phyloP scores from a whole-genome alignment of 1,139 yeast species.

The Wickerhamomyces sp. region DNA sequence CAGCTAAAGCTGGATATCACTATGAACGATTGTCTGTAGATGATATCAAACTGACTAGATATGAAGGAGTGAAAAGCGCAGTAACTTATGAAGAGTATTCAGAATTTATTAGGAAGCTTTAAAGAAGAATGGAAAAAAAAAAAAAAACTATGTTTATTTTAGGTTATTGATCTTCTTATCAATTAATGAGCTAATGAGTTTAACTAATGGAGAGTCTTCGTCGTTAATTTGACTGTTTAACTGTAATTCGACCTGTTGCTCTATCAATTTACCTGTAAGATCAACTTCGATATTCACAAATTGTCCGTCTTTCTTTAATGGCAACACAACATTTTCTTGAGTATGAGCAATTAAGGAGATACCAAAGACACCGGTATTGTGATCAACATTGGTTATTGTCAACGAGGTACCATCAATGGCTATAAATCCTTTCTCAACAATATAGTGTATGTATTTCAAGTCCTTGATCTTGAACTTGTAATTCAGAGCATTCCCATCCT shows the following conservation, averaged over 20 bases:
- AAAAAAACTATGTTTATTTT: background rate
- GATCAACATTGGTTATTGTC: slow-evolving; percentile 78
- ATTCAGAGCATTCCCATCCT: slow-evolving; percentile 77
- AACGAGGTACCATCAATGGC: slow-evolving; percentile 92
- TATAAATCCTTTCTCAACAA: slow-evolving; percentile 91
- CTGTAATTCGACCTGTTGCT: slow-evolving; percentile 67
- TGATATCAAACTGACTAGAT: slow-evolving; percentile 29
- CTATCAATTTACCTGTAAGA: slow-evolving; percentile 86
- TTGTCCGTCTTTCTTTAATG: slow-evolving; percentile 58
- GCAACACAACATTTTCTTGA: slow-evolving; percentile 74
- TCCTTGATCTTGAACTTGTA: slow-evolving; percentile 76
- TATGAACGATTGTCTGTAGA: slow-evolving; percentile 14
- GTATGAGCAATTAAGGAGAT: slow-evolving; percentile 93
- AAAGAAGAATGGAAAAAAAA: too few species aligned
- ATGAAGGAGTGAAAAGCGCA: slow-evolving; percentile 34
- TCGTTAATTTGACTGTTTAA: slow-evolving; percentile 52
- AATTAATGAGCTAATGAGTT: slow-evolving; percentile 46
- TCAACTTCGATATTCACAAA: slow-evolving; percentile 90
- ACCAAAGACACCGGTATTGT: slow-evolving; percentile 53
- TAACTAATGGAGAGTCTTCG: slow-evolving; percentile 32
- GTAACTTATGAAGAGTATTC: slow-evolving; percentile 30
- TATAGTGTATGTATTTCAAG: slow-evolving; percentile 54
- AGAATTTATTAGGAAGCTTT: slow-evolving; percentile 15
- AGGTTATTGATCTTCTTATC: slow-evolving; percentile 38
- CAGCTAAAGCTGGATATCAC: slow-evolving; percentile 62